Evolutionary conservation across 306 rosid genomes (phyloP), one percentile per base, ranked within the genome.

Genomic region (Hippophae gyantsensis): DNA sequence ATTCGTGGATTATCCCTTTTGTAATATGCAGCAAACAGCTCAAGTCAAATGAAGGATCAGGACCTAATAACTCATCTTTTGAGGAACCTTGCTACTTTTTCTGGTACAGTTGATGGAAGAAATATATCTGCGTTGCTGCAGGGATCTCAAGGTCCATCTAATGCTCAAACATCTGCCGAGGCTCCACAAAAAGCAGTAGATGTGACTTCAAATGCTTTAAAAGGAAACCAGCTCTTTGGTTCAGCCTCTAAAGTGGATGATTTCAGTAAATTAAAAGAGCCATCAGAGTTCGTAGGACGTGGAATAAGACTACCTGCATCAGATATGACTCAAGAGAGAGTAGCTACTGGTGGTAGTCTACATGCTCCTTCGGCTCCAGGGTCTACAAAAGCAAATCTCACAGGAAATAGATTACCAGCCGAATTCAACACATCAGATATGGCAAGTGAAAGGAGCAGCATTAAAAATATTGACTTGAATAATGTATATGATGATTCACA

Each of bases 61-160:
- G 89, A 82, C 75, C 68, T 85, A 50, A 71, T 86, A 6, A 76
- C 84, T 55, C 89, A 79, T 75, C 76, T 85, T 42, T 76, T 82
- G 66, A 74, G 61, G 69, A 89, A 69, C 80, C 74, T 89, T 58
- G 89, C 81, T 46, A 75, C 69, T 74, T 58, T 75, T 53, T 71
- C 82, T 40, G 85, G 78, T 72, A 66, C 84, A 45, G 66, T 61
- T 38, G 82, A 75, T 64, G 89, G 73, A 63, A 74, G 75, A 65
- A 84, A 73, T 69, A 47, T 78, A 69, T 62, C 89, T 51, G 67
- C 83, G 53, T 73, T 81, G 67, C 49, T 81, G 68, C 83, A 78
- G 65, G 82, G 80, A 63, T 72, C 89, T 38, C 83, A 83, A 75
- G 75, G 71, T 64, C 69, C 79, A 61, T 57, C 54, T 41, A 75